phyloP scores from a whole-genome alignment of 345 rosid genomes.

The Pugionium dolabratum region DNA sequence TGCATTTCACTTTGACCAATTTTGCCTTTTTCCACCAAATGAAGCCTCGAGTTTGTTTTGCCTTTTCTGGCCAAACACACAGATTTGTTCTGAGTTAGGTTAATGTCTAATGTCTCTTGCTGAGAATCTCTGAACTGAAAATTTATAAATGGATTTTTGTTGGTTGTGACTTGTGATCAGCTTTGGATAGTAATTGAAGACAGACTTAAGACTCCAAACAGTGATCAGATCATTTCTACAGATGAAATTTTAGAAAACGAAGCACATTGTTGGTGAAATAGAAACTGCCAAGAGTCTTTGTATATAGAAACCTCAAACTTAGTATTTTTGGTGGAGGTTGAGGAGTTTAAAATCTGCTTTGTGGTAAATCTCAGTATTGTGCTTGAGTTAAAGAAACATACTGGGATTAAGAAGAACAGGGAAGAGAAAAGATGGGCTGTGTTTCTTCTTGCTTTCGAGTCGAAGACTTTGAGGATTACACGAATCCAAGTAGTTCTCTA shows the following conservation, averaged over 20 bases:
- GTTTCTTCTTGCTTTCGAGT: conserved; percentile 76
- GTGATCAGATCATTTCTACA: too few relatives aligned
- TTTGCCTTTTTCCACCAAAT: too few relatives aligned
- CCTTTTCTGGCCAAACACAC: too few relatives aligned
- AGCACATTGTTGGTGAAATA: background rate
- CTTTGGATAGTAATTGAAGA: too few relatives aligned
- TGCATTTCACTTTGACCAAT: too few relatives aligned
- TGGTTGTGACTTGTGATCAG: too few relatives aligned
- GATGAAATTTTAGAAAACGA: too few relatives aligned
- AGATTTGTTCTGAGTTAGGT: conserved; percentile 9
- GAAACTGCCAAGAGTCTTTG: conserved; percentile 5
- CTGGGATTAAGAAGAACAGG: conserved; percentile 33
- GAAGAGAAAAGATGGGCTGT: conserved; percentile 66
- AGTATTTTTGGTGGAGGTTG: background rate
- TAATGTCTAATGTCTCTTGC: conserved; percentile 25
- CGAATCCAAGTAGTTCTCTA: conserved; percentile 55
- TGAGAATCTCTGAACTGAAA: background rate
- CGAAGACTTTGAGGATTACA: conserved; percentile 66
- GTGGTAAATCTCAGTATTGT: too few relatives aligned
- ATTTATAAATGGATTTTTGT: too few relatives aligned
- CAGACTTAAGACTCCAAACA: too few relatives aligned
- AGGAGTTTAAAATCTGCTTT: too few relatives aligned
- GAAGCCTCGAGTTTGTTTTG: too few relatives aligned
- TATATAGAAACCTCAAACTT: conserved; percentile 25
- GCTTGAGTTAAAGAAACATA: conserved; percentile 7